Conservation (phyloP, 768 basidiomycete genomes). For the Tricholoma furcatifolium region DNA sequence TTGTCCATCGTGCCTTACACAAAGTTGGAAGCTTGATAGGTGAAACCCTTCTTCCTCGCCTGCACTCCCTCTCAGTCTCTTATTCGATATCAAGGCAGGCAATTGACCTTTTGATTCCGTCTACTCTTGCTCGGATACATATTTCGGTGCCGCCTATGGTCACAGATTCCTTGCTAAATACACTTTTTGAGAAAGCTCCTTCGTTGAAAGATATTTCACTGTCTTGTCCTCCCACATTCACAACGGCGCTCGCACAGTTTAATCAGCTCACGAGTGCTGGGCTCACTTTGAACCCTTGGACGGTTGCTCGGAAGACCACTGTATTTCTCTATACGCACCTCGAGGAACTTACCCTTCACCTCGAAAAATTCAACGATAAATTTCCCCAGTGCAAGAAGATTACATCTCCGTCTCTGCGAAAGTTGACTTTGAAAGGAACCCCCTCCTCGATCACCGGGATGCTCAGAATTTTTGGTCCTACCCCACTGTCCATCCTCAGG, state of each 20-base stretch:
- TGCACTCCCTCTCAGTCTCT: no score
- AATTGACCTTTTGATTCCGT: conserved; percentile 3
- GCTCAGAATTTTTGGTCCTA: neutral
- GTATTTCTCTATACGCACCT: neutral
- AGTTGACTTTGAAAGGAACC: neutral
- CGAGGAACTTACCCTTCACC: neutral
- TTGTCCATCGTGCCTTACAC: no score
- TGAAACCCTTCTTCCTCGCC: no score
- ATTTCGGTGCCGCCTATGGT: neutral
- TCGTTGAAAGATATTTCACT: neutral
- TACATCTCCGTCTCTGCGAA: neutral
- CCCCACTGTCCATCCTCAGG: neutral
- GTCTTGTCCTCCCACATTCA: neutral
- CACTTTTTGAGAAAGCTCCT: neutral
- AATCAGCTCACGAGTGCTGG: neutral
- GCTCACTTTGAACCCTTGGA: no score
- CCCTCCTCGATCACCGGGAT: neutral
- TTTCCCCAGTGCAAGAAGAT: neutral
- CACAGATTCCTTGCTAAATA: neutral
- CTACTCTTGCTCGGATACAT: neutral
- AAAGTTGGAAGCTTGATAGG: no score
- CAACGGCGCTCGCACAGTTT: neutral
- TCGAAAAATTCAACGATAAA: neutral
- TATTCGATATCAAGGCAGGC: no score
- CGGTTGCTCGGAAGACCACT: no score